These are phyloP conservation scores for Aureobasidium namibiae DNA, from an alignment of 2,329 filamentous ascomycete genomes.

Conservation along the genomic window DNA sequence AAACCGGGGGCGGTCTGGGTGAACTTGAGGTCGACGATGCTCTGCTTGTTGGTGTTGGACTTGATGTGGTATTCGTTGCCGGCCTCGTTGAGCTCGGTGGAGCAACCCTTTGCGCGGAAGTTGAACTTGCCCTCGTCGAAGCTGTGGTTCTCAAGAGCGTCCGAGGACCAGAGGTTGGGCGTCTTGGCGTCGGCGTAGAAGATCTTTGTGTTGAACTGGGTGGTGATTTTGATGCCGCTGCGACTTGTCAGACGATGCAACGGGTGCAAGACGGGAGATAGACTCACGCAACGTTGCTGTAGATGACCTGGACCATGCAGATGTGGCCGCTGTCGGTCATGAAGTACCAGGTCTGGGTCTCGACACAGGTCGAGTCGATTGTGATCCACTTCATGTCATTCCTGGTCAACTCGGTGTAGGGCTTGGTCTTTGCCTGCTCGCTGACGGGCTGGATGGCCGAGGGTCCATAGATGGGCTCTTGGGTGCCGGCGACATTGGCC, in stretches of 20 bases:
- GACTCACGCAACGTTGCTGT: conserved; percentile 88
- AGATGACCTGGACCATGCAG: conserved; percentile 83
- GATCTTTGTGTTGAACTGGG: conserved; percentile 91
- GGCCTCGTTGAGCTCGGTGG: conserved; percentile 77
- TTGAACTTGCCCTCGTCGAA: conserved; percentile 77
- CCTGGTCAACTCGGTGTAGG: conserved; percentile 71
- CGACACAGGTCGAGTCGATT: conserved; percentile 78
- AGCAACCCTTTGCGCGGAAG: conserved; percentile 81
- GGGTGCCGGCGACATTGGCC: conserved; percentile 80
- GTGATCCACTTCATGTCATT: conserved; percentile 76
- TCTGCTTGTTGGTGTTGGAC: conserved; percentile 71
- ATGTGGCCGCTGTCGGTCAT: conserved; percentile 68
- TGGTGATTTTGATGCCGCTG: conserved; percentile 82
- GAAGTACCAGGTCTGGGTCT: conserved; percentile 93
- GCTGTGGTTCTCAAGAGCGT: conserved; percentile 66
- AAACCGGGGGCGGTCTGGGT: conserved; percentile 72
- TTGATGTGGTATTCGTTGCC: conserved; percentile 80
- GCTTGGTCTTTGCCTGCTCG: conserved; percentile 66
- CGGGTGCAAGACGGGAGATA: conserved; percentile 14
- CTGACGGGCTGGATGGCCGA: conserved; percentile 79
- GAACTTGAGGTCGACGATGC: conserved; percentile 79
- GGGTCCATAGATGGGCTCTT: conserved; percentile 92
- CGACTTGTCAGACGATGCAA: conserved; percentile 16
- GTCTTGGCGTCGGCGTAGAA: conserved; percentile 64
- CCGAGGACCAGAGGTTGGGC: conserved; percentile 75